phyloP scores from a whole-genome alignment of 164 flowering plant species.

The Paratinospora sagittata region DNA sequence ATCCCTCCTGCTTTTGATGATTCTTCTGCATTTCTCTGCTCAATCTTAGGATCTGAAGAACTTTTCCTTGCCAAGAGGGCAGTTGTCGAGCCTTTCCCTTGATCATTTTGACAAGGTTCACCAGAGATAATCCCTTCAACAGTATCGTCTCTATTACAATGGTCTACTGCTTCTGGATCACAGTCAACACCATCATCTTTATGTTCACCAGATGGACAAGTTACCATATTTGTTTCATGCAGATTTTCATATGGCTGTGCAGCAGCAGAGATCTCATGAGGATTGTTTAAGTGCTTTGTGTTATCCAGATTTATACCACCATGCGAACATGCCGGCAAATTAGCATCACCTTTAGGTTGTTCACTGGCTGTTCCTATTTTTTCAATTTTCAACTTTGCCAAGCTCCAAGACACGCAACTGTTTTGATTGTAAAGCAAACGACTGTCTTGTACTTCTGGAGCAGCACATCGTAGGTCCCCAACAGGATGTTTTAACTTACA shows the following conservation, averaged over 20 bases:
- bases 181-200: conserved; percentile 26
- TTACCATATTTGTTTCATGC: conserved; percentile 16
- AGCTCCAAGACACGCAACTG: conserved; percentile 16
- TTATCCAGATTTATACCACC: conserved; percentile 29
- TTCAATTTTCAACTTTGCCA: conserved; percentile 20
- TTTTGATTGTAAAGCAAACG: conserved; percentile 24
- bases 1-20: conserved; percentile 21
- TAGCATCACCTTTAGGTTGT: conserved; percentile 13
- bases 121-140: conserved; percentile 22
- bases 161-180: conserved; percentile 24
- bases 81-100: conserved; percentile 26
- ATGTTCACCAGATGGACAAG: conserved; percentile 21
- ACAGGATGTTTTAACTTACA: conserved; percentile 19
- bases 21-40: conserved; percentile 29
- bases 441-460: conserved; percentile 22
- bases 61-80: conserved; percentile 22
- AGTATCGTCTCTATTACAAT: conserved; percentile 16
- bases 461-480: conserved; percentile 20
- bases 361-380: conserved; percentile 28
- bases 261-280: conserved; percentile 15
- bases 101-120: conserved; percentile 21
- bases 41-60: conserved; percentile 35
- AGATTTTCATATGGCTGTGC: conserved; percentile 25
- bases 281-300: conserved; percentile 11
- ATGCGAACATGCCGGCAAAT: conserved; percentile 21